Base-by-base conservation (phyloP, 345 rosid genomes). In the Salix udensis region DNA sequence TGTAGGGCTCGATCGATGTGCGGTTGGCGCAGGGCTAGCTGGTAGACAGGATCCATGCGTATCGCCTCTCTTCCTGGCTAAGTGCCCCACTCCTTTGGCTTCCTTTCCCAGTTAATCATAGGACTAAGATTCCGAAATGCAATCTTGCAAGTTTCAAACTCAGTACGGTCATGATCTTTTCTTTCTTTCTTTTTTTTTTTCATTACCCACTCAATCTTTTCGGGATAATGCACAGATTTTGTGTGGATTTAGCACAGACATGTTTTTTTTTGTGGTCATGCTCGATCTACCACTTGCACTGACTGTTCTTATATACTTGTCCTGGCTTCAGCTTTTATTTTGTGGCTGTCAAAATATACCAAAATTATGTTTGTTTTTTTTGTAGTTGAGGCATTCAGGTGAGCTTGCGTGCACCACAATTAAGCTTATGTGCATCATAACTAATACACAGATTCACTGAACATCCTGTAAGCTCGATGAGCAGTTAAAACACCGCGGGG, bases 321-420 rank as follows among this genome's bases (percentile, higher is more conserved):
- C 55, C n/a, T 16, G 2, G 6, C 18, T 18, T 50, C 55, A 50
- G 18, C 55, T 50, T 18, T 18, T 50, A 18, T 18, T 50, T 1
- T 1, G 55, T 50, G 55, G 6, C 2, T 16, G 55, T 50, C n/a
- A 50, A 50, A 50, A 4, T 6, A 5, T 50, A 16, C 2, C 2
- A 0, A 0, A 31, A 31, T 31, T 0, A 31, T 31, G 0, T 31
- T 31, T n/a, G n/a, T n/a, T n/a, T n/a, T n/a, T 31, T 31, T 31
- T 3, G 0, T 31, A 31, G 2, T 31, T 0, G 0, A 1, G 4
- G 4, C 0, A 2, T 30, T 2, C 2, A 0, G 3, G 31, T 0
- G 0, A 30, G 31, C 1, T 30, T 30, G 0, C 31, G 4, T 2
- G 31, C 3, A 30, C 0, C 0, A 30, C 31, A 28, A n/a, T n/a